Conservation (phyloP, 1,139 yeast species). For the Sugiyamaella castrensis region DNA sequence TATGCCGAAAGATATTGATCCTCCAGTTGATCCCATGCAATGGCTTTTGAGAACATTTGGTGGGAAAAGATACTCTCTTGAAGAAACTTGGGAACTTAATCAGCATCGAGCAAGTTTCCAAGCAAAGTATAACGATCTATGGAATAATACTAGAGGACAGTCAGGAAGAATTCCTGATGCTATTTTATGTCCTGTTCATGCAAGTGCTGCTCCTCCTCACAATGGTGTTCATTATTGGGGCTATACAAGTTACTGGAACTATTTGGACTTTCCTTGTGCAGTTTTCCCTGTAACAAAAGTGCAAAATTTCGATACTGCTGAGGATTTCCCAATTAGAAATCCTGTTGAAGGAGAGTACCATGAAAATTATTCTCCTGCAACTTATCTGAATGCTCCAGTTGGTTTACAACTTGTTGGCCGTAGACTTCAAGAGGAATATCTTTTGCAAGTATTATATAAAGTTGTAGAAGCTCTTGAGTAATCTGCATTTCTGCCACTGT, state of each 20-base stretch:
- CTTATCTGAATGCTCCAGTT: not conserved
- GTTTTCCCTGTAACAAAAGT: not conserved
- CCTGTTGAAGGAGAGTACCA: not conserved
- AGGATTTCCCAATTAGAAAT: not conserved
- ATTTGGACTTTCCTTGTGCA: not conserved
- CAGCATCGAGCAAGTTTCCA: not conserved
- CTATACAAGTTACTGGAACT: not conserved
- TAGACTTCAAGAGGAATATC: not conserved
- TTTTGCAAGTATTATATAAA: not conserved
- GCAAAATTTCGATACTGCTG: not conserved
- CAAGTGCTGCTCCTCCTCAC: not conserved
- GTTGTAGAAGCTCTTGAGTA: not conserved
- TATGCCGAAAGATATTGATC: not conserved
- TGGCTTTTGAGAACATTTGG: not conserved
- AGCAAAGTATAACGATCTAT: not conserved
- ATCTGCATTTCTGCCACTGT: no score
- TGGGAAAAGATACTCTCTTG: not conserved
- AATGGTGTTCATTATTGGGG: not conserved
- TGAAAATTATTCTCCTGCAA: not conserved
- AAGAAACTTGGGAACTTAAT: not conserved
- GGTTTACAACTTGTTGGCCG: not conserved
- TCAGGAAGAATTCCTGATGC: not conserved
- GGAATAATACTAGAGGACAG: not conserved
- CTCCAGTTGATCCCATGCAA: not conserved
- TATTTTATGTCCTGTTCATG: not conserved